Conservation (phyloP, 257 asterid species). For the Dorcoceras hygrometricum region DNA sequence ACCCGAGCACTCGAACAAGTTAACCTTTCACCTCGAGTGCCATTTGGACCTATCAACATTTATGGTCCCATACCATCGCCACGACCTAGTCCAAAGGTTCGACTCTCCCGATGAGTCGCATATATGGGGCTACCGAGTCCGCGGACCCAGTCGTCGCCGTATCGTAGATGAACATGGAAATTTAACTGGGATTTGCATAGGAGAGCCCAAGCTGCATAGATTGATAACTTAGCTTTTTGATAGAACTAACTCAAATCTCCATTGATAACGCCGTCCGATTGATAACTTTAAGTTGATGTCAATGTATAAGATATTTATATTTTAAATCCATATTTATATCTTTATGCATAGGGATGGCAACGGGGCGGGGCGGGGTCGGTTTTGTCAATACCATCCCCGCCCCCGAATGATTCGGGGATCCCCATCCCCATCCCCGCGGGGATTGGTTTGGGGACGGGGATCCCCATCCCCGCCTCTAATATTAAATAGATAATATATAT, state of each 20-base stretch:
- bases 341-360: no score
- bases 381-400: no score
- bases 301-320: no score
- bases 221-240: constrained; percentile 8
- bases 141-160: constrained; percentile 37
- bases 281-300: no score
- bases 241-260: constrained; percentile 25
- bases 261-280: no score
- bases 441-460: no score
- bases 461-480: no score
- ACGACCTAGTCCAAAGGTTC: constrained; percentile 28
- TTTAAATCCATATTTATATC: no score
- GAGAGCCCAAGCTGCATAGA: background rate
- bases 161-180: background rate
- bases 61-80: constrained; percentile 29
- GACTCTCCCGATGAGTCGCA: constrained; percentile 23
- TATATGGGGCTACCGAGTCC: constrained; percentile 53
- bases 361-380: no score
- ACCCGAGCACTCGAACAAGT: constrained; percentile 30
- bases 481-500: no score
- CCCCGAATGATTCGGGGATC: no score
- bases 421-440: no score
- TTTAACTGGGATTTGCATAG: background rate
- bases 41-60: background rate
- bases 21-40: constrained; percentile 26